These are phyloP conservation scores for Diplodia corticola DNA, from an alignment of 2,329 filamentous ascomycete species.

Conservation along the genomic window DNA sequence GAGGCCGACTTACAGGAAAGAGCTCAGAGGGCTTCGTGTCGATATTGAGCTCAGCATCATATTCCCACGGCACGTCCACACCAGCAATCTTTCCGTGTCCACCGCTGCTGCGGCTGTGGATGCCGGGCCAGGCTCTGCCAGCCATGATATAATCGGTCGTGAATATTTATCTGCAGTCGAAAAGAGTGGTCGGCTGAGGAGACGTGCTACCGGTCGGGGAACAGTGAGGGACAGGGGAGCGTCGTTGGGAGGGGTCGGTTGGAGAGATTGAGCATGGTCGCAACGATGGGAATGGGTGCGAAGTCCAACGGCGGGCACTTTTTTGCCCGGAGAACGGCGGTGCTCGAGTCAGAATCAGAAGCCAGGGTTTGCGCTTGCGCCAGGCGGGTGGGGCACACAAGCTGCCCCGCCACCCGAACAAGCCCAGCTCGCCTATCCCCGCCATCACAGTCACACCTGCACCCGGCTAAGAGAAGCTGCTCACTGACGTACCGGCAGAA, in stretches of 20 bases:
- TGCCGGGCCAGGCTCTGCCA: slow-evolving; percentile 30
- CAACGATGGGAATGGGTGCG: neutral
- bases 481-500: neutral
- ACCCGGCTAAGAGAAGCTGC: neutral
- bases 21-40: slow-evolving; percentile 41
- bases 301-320: slow-evolving; percentile 3
- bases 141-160: slow-evolving; percentile 22
- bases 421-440: neutral
- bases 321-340: slow-evolving; percentile 16
- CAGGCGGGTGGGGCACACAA: slow-evolving; percentile 19
- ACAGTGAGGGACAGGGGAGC: neutral
- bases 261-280: slow-evolving; percentile 1
- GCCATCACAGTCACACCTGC: neutral
- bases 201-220: slow-evolving; percentile 2
- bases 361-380: neutral
- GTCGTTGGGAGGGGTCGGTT: neutral
- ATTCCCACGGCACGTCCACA: slow-evolving; percentile 45
- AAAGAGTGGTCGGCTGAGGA: neutral
- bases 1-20: slow-evolving; percentile 40
- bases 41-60: slow-evolving; percentile 42
- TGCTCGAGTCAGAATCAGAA: neutral
- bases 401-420: slow-evolving; percentile 17
- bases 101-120: slow-evolving; percentile 34
- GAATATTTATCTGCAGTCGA: neutral
- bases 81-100: slow-evolving; percentile 44